Conservation (phyloP, 352 stramenopile genomes). For the Globisporangium spiculum region DNA sequence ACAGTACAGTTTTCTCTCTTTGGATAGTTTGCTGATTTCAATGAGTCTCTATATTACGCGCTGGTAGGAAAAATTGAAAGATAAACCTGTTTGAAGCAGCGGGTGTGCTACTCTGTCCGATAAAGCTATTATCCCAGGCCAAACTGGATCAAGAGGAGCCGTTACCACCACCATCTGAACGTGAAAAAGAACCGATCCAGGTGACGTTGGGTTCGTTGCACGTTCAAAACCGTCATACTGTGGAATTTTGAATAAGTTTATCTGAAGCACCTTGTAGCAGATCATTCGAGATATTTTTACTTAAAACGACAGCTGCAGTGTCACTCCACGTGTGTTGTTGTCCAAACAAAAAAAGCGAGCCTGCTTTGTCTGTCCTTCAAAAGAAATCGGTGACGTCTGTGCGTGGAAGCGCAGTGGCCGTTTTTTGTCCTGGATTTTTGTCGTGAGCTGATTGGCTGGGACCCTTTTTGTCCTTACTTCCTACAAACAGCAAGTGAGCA, state of each 20-base stretch:
- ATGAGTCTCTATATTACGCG: not conserved
- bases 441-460: too few relatives aligned
- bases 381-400: slow-evolving; percentile 42
- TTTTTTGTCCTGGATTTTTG: too few relatives aligned
- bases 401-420: slow-evolving; percentile 27
- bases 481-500: too few relatives aligned
- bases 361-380: slow-evolving; percentile 22
- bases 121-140: not conserved
- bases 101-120: too few relatives aligned
- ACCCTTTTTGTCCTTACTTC: too few relatives aligned
- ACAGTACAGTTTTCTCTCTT: not conserved
- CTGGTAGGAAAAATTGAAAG: not conserved
- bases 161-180: slow-evolving; percentile 11
- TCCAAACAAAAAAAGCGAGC: slow-evolving; percentile 20
- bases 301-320: not conserved
- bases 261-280: too few relatives aligned
- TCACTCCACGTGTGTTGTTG: too few relatives aligned
- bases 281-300: not conserved
- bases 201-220: slow-evolving; percentile 17
- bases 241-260: too few relatives aligned
- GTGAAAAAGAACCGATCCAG: slow-evolving; percentile 13
- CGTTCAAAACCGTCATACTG: slow-evolving; percentile 11
- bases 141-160: slow-evolving; percentile 4
- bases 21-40: not conserved
- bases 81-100: not conserved